Evolutionary conservation across 176 grass and related monocot genomes (phyloP).

Genomic region (Dendrocalamus sinicus): DNA sequence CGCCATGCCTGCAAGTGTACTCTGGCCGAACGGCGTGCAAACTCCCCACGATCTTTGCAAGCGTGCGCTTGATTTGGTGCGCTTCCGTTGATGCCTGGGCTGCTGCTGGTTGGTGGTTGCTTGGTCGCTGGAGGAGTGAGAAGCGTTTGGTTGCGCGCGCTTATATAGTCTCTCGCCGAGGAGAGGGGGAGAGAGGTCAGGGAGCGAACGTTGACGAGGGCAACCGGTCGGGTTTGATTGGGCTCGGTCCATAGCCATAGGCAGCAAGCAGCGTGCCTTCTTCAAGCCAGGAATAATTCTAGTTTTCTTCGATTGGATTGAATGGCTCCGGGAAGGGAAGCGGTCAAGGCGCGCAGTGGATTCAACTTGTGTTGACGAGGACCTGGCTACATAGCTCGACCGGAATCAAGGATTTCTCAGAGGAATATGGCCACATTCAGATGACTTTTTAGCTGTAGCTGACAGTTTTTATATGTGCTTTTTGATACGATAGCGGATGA

Average conservation of each 20-base stretch:
- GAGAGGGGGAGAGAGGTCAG: not conserved
- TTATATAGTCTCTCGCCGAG: not conserved
- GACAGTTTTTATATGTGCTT: no score
- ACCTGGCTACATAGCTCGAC: no score
- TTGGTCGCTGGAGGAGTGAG: not conserved
- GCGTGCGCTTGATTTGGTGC: no score
- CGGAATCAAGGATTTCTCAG: no score
- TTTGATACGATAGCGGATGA: no score
- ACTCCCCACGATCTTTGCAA: no score
- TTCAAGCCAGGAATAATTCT: not conserved
- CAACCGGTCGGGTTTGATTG: not conserved
- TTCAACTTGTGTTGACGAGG: no score
- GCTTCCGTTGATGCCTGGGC: not conserved
- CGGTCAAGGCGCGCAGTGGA: no score
- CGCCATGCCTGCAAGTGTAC: not conserved
- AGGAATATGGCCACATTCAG: no score
- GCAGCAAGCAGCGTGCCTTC: not conserved
- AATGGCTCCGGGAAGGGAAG: no score
- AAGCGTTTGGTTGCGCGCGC: not conserved
- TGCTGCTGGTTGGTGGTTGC: not conserved
- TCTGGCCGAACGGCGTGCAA: not conserved
- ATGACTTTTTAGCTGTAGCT: no score
- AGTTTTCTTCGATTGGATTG: not conserved
- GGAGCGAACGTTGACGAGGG: slow-evolving; percentile 23
- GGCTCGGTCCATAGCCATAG: not conserved